Conservation (phyloP, 148 eudicot species). For the Rhododendron vialii region DNA sequence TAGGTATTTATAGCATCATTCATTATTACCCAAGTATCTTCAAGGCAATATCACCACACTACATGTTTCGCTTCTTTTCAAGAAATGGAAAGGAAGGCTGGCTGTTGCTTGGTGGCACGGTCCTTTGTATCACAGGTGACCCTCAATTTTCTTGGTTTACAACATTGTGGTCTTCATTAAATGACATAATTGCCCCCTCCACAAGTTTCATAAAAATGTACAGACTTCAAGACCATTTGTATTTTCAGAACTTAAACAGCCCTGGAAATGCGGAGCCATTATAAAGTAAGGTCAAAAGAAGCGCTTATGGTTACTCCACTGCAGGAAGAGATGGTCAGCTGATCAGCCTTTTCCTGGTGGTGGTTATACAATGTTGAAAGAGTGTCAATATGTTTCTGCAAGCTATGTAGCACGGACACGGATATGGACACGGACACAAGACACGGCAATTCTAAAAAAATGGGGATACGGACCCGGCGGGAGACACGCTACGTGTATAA, state of each 20-base stretch:
- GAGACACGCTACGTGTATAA: too few species aligned
- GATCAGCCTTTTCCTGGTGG: not conserved
- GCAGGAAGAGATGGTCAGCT: not conserved
- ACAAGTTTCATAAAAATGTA: not conserved
- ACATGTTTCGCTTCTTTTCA: slow-evolving; percentile 35
- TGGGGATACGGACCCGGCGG: too few species aligned
- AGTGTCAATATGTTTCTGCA: not conserved
- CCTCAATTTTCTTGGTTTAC: not conserved
- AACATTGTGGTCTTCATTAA: not conserved
- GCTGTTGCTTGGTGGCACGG: slow-evolving; percentile 49
- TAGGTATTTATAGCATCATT: slow-evolving; percentile 53
- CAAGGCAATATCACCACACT: slow-evolving; percentile 60
- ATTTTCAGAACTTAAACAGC: not conserved
- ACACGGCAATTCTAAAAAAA: too few species aligned
- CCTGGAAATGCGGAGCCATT: not conserved
- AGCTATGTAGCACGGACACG: not conserved
- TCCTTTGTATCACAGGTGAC: slow-evolving; percentile 64
- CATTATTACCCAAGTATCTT: slow-evolving; percentile 52
- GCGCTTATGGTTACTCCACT: not conserved
- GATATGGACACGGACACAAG: too few species aligned
- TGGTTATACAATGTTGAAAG: not conserved
- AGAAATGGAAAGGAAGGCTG: slow-evolving; percentile 54
- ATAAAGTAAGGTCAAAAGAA: not conserved
- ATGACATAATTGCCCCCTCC: not conserved
- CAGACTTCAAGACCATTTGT: not conserved